Evolutionary conservation across 2,329 filamentous ascomycete genomes (phyloP).

Genomic region (Pleoardoris graminearum): DNA sequence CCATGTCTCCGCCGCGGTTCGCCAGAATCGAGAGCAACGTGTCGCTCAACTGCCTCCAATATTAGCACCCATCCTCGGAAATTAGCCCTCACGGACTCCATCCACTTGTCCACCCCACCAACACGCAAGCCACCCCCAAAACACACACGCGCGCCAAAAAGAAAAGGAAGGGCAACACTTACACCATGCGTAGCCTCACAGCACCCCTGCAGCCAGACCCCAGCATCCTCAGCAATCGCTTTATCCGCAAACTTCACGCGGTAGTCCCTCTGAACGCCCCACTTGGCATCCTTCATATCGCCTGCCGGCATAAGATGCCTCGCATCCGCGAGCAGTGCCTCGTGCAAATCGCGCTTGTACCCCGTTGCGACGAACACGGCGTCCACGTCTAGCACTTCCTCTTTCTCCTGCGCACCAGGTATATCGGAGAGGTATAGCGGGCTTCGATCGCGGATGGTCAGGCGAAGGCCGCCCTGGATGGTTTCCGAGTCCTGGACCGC

Average conservation of each 20-base stretch:
- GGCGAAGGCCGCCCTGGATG: slow-evolving; percentile 34
- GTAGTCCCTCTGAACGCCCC: slow-evolving; percentile 78
- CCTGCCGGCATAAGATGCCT: slow-evolving; percentile 66
- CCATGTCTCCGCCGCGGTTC: slow-evolving; percentile 75
- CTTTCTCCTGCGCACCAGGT: slow-evolving; percentile 47
- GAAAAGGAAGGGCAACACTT: slow-evolving; percentile 50
- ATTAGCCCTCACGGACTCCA: slow-evolving; percentile 8
- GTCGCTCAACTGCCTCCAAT: slow-evolving; percentile 71
- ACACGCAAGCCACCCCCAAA: neutral
- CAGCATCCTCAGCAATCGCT: slow-evolving; percentile 71
- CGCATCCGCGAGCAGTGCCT: slow-evolving; percentile 70
- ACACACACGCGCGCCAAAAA: too few relatives aligned
- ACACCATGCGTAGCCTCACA: slow-evolving; percentile 91
- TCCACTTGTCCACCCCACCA: neutral
- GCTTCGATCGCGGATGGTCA: slow-evolving; percentile 59
- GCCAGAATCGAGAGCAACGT: slow-evolving; percentile 79
- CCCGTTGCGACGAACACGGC: slow-evolving; percentile 85
- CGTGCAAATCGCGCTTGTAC: slow-evolving; percentile 77
- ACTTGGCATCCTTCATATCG: slow-evolving; percentile 52
- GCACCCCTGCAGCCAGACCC: slow-evolving; percentile 91
- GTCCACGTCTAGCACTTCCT: slow-evolving; percentile 73
- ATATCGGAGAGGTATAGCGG: slow-evolving; percentile 37
- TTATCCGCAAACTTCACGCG: slow-evolving; percentile 70
- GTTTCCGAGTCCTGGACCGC: slow-evolving; percentile 58
- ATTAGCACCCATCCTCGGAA: too few relatives aligned